These are phyloP conservation scores for Blastobotrys serpentis DNA, from an alignment of 1,139 yeast species.

Conservation along the genomic window DNA sequence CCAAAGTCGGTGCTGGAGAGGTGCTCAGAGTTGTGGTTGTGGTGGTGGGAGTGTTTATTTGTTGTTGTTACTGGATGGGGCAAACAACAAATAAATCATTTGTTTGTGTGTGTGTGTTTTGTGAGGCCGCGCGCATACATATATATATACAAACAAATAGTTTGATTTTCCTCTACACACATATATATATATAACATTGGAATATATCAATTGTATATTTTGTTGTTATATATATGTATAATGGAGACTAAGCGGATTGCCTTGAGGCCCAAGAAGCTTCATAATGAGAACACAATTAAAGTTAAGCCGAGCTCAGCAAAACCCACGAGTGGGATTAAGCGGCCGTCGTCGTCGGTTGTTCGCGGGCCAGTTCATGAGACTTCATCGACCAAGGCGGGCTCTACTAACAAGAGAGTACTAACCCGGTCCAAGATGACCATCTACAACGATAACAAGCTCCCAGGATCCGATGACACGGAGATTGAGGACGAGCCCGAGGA, in stretches of 20 bases:
- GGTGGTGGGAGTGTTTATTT: constrained; percentile 4
- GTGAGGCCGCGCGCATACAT: constrained; percentile 6
- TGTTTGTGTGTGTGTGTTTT: neutral
- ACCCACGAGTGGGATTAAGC: constrained; percentile 6
- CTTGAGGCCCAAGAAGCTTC: constrained; percentile 4
- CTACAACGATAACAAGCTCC: neutral
- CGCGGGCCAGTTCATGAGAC: neutral
- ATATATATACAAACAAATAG: neutral
- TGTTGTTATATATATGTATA: neutral
- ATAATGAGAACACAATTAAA: neutral
- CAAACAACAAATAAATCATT: constrained; percentile 1
- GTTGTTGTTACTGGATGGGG: neutral
- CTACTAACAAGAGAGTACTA: neutral
- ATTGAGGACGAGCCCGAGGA: constrained; percentile 3
- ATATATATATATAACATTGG: neutral
- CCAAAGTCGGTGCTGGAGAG: neutral
- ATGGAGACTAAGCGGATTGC: constrained; percentile 3
- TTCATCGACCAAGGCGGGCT: neutral
- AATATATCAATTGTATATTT: neutral
- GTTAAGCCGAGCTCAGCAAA: neutral
- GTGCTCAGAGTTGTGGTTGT: too few relatives aligned
- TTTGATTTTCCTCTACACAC: neutral
- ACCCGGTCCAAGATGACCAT: constrained; percentile 5
- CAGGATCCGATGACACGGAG: constrained; percentile 8
- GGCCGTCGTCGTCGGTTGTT: neutral